Conservation (phyloP, 1,284 basidiomycete species). For the Malassezia brasiliensis region DNA sequence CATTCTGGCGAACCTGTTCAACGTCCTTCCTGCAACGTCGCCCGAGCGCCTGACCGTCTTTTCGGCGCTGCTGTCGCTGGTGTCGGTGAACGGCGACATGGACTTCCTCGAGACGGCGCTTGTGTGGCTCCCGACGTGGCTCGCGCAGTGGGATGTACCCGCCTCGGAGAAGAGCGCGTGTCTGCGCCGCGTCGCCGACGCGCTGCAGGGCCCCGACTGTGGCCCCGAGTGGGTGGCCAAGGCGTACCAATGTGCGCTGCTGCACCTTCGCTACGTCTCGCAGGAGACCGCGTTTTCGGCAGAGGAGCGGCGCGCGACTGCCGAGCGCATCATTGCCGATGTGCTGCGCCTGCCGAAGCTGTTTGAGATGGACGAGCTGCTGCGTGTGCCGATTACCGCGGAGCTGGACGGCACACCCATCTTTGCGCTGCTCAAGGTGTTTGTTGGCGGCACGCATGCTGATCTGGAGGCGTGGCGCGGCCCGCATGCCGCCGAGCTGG, state of each 20-base stretch:
- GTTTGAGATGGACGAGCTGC: slow-evolving; percentile 41
- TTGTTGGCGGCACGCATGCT: slow-evolving; percentile 27
- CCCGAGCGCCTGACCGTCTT: slow-evolving; percentile 32
- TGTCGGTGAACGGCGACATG: slow-evolving; percentile 39
- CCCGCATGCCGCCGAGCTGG: slow-evolving; percentile 15
- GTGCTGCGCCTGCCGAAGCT: slow-evolving; percentile 38
- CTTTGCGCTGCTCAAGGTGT: slow-evolving; percentile 37
- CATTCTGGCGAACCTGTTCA: slow-evolving; percentile 45
- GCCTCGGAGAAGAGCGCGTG: slow-evolving; percentile 26
- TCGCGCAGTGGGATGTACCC: slow-evolving; percentile 37
- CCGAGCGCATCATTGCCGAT: slow-evolving; percentile 33
- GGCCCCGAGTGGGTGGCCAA: slow-evolving; percentile 27
- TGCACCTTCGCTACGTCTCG: slow-evolving; percentile 40
- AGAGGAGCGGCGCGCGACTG: slow-evolving; percentile 16
- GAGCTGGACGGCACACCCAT: slow-evolving; percentile 25
- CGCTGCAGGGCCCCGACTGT: slow-evolving; percentile 28
- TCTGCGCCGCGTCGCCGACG: slow-evolving; percentile 30
- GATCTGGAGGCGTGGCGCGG: slow-evolving; percentile 28
- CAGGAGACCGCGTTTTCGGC: slow-evolving; percentile 16
- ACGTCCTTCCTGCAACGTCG: slow-evolving; percentile 30
- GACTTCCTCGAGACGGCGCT: slow-evolving; percentile 36
- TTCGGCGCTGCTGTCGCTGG: slow-evolving; percentile 30
- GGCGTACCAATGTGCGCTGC: slow-evolving; percentile 35
- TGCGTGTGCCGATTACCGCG: slow-evolving; percentile 28
- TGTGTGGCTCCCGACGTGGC: slow-evolving; percentile 32